Evolutionary conservation across 768 basidiomycete genomes (phyloP), one percentile per base, ranked within the genome.

Genomic region (Termitomyces sp.): DNA sequence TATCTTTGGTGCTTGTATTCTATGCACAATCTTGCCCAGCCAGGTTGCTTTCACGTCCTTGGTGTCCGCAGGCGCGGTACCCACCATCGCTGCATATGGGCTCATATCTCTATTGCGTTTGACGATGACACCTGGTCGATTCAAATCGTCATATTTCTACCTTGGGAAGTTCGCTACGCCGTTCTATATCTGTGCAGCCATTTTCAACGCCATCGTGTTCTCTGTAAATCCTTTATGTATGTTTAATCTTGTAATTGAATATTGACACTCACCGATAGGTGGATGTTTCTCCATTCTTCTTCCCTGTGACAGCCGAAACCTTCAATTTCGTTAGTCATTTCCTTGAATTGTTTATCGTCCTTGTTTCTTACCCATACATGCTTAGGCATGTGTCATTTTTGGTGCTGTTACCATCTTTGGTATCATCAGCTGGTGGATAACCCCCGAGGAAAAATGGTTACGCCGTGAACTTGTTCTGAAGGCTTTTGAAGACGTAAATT

Each of bases 1-100:
- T 66, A 66, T 88, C 60, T 92, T 94, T 60, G 88, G 84, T 0
- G 86, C 88, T 0, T 44, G 72, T 30, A 63, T 95, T 22, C 78
- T 95, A n/a, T 94, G 91, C 76, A 88, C 90, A 13, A 94, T 95
- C 66, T 74, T 96, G 28, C 90, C 93, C 0, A 92, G 90, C 64
- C 85, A 89, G 64, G 94, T 94, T 41, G 94, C 94, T 3, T 97
- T 96, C 76, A 93, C 88, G 3, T 94, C 92, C 10, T 77, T 96
- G 59, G 82, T 94, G 44, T 93, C 91, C 10, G 94, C 92, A 7
- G 90, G 90, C 26, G 91, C 78, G 3, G 79, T 92, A 2, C 94
- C 92, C 1, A 94, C 90, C 2, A 92, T 94, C 58, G 91, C 92
- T 0, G 89, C 92, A 2, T 95, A 94, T 66, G 90, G 85, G 0